Conservation (phyloP, 345 rosid species). For the Acer campestre region DNA sequence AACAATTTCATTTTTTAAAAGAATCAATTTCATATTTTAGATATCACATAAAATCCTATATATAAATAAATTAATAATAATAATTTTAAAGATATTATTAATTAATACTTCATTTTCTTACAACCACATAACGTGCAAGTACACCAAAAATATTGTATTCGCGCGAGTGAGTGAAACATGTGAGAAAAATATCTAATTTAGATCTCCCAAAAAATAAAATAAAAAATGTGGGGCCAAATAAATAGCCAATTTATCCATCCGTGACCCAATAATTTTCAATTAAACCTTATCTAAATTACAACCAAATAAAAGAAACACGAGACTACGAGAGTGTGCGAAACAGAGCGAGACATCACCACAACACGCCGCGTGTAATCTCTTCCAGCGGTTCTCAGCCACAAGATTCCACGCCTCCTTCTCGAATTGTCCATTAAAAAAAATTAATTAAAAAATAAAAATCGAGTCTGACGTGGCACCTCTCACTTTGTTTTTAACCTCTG, state of each 20-base stretch:
- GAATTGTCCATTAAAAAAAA: conserved; percentile 39
- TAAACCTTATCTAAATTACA: conserved; percentile 33
- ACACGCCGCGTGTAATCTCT: conserved; percentile 38
- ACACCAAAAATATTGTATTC: background rate
- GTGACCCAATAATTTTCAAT: conserved; percentile 16
- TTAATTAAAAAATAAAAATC: background rate
- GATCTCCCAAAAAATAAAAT: background rate
- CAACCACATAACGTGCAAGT: background rate
- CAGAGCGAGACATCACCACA: background rate
- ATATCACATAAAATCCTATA: background rate
- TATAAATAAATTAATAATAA: no score
- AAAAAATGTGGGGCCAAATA: background rate
- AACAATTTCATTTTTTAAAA: background rate
- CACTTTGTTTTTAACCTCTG: conserved; percentile 4
- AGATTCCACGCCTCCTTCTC: conserved; percentile 41
- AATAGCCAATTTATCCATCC: background rate
- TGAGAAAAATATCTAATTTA: background rate
- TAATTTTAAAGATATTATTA: no score
- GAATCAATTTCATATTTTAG: background rate
- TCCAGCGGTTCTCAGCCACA: conserved; percentile 51
- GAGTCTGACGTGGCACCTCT: conserved; percentile 46
- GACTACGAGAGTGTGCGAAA: background rate
- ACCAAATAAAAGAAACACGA: background rate
- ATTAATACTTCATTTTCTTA: background rate
- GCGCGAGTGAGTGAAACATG: background rate